Evolutionary conservation across 2,329 filamentous ascomycete genomes (phyloP), one percentile per base, ranked within the genome.

Genomic region (Fusarium austroafricanum): DNA sequence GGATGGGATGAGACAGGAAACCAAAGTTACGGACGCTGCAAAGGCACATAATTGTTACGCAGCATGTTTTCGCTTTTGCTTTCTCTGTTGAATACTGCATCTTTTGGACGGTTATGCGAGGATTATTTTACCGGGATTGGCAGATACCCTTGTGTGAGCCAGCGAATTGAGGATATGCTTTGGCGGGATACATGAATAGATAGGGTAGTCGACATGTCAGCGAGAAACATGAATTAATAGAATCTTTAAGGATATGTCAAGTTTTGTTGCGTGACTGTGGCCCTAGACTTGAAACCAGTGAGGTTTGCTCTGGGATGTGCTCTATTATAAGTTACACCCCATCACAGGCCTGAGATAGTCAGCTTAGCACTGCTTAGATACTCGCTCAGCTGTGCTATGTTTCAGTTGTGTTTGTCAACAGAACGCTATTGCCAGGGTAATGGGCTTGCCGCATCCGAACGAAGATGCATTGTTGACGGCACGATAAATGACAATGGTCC

Each of bases 81-180:
- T 37, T 43, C 42, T 45, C 56, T 58, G 40, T 59, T 64, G 51
- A 66, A 68, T 66, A 50, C 65, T 68, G 60, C 60, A 68, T 68
- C 55, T 66, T 65, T 65, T 40, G 37, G 55, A 44, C 29, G 52
- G 66, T 62, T 61, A 59, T 62, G 52, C 44, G 61, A 53, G 44
- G 61, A 54, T 40, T 60, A 53, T 55, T 64, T 52, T 70, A 70
- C 58, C 57, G 42, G 67, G 66, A 62, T 53, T 53, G 66, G 66
- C 66, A 69, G 66, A 69, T 69, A 69, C 66, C 66, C 66, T 61
- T 57, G 38, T 55, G 40, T 55, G 33, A 56, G 65, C 43, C 61
- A 66, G 51, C 33, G 40, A 42, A 35, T 43, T n/a, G 42, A 46
- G 57, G 40, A 54, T 33, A 33, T 65, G 53, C 23, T 49, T 45